Percentiles rank a stretch among this genome's conserved stretches.
phyloP scores from a whole-genome alignment of 1,284 basidiomycete genomes.

The Ceratobasidium sp. region DNA sequence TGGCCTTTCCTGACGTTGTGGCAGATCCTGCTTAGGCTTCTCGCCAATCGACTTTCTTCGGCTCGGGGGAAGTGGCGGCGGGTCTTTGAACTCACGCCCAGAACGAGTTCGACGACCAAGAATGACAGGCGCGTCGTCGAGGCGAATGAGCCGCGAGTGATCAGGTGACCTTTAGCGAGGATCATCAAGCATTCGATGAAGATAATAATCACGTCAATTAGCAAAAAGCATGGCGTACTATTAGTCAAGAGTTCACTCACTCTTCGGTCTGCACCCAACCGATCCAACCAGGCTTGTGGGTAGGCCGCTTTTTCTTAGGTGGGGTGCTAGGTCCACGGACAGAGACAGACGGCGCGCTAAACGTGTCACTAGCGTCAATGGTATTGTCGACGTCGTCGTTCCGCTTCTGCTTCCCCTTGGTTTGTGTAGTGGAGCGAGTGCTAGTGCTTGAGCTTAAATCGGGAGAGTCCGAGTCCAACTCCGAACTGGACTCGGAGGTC shows the following conservation, averaged over 20 bases:
- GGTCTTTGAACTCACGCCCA: constrained; percentile 25
- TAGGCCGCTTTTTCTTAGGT: constrained; percentile 4
- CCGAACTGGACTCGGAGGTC: constrained; percentile 24
- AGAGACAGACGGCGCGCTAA: neutral
- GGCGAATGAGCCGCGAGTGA: constrained; percentile 34
- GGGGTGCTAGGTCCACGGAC: constrained; percentile 19
- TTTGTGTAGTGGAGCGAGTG: constrained; percentile 8
- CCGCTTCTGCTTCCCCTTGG: constrained; percentile 5
- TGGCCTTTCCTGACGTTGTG: neutral
- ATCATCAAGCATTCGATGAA: neutral
- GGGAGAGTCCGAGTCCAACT: constrained; percentile 28
- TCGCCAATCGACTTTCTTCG: neutral
- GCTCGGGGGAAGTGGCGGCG: constrained; percentile 22
- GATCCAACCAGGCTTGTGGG: constrained; percentile 23
- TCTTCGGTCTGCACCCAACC: constrained; percentile 38
- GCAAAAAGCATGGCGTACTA: neutral
- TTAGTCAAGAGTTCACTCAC: neutral
- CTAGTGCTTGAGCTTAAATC: constrained; percentile 36
- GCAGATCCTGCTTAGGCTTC: constrained; percentile 1
- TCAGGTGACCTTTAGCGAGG: constrained; percentile 16
- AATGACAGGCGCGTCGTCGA: constrained; percentile 32
- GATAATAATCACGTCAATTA: neutral
- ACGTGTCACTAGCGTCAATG: neutral
- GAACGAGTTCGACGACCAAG: constrained; percentile 32
- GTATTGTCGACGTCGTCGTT: neutral